Evolutionary conservation across 163 green algal genomes (phyloP).

Genomic region (Chloroidium sp.): DNA sequence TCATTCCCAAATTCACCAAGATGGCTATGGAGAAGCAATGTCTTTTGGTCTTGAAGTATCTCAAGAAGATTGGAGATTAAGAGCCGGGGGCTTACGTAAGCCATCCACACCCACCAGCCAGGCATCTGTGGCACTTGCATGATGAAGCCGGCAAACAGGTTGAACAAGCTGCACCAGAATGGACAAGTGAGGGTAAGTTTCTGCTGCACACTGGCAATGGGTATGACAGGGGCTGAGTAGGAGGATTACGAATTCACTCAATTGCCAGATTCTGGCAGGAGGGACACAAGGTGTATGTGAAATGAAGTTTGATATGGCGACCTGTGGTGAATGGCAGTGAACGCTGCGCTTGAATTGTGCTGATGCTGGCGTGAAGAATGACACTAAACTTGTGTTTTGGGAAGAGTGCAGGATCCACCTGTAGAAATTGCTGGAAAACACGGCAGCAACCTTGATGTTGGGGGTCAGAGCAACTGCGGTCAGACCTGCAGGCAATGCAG

Average conservation of each 20-base stretch:
- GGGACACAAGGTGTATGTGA: too few relatives aligned
- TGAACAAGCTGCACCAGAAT: not conserved
- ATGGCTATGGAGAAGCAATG: not conserved
- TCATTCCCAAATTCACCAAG: not conserved
- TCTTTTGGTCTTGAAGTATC: not conserved
- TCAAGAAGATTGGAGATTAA: not conserved
- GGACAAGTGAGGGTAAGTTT: too few relatives aligned
- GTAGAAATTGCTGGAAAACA: slow-evolving; percentile 45
- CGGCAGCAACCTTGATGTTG: slow-evolving; percentile 30
- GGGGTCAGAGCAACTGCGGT: slow-evolving; percentile 37
- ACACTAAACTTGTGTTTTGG: too few relatives aligned
- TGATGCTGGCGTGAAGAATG: too few relatives aligned
- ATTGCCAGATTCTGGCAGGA: too few relatives aligned
- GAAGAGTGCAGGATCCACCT: not conserved
- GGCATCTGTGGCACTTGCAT: not conserved
- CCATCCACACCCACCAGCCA: slow-evolving; percentile 2
- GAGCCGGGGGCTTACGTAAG: not conserved
- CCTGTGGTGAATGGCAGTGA: too few relatives aligned
- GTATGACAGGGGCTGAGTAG: too few relatives aligned
- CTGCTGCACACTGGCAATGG: too few relatives aligned
- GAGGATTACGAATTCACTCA: too few relatives aligned
- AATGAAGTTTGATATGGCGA: too few relatives aligned
- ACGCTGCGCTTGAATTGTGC: too few relatives aligned
- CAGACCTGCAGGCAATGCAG: slow-evolving; percentile 14
- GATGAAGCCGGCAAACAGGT: slow-evolving; percentile 27